Evolutionary conservation across 78 protist species (phyloP).

Genomic region (Chrysochromulina parva): DNA sequence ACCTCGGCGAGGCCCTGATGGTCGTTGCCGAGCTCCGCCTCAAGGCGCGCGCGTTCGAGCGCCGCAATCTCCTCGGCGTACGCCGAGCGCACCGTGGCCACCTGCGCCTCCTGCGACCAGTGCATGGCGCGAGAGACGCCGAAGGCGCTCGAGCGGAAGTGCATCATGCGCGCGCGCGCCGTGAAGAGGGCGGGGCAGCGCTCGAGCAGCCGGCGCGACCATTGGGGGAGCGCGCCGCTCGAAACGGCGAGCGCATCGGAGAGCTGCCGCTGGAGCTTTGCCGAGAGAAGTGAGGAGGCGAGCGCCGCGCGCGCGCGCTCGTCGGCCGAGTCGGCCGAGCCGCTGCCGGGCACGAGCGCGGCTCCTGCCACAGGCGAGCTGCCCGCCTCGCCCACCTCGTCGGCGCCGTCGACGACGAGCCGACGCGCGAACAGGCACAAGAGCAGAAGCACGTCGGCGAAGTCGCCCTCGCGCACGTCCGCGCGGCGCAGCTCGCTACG

Average conservation of each 20-base stretch:
- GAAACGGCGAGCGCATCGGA: not conserved
- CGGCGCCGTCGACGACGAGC: not conserved
- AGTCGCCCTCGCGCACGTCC: too few species aligned
- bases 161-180: not conserved
- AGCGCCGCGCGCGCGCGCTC: not conserved
- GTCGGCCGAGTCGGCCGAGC: not conserved
- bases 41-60: not conserved
- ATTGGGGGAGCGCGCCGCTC: not conserved
- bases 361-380: not conserved
- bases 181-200: not conserved
- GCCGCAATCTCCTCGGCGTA: constrained; percentile 2
- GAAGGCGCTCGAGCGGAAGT: not conserved
- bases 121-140: not conserved
- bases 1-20: not conserved
- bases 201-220: not conserved
- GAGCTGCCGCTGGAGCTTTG: not conserved
- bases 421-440: not conserved
- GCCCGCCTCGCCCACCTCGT: not conserved
- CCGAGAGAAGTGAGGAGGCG: not conserved
- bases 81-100: not conserved
- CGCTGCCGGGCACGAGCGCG: too few species aligned
- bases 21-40: not conserved
- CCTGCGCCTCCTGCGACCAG: not conserved
- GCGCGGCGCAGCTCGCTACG: too few species aligned
- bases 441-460: too few species aligned